These are phyloP conservation scores for Moniliella sp. DNA, from an alignment of 1,284 basidiomycete genomes.

Conservation along the genomic window DNA sequence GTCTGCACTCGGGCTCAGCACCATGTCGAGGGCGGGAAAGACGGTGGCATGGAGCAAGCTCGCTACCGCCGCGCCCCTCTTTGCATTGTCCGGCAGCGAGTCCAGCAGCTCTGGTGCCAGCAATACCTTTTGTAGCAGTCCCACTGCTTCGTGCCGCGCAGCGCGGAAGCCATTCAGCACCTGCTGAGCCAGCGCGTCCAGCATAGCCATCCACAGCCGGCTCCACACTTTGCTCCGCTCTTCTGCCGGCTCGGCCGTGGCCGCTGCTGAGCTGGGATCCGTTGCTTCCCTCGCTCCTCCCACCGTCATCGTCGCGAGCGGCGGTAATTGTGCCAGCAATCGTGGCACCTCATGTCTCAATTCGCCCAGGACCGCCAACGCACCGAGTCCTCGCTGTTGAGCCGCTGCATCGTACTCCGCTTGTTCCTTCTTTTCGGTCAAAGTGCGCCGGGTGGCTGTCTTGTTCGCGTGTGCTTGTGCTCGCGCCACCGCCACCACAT, in stretches of 20 bases:
- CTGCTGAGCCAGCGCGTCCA: slow-evolving; percentile 58
- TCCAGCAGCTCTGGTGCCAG: slow-evolving; percentile 55
- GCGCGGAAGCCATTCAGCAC: slow-evolving; percentile 64
- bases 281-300: too few species aligned
- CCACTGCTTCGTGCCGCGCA: slow-evolving; percentile 61
- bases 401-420: slow-evolving; percentile 20
- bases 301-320: too few species aligned
- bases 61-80: slow-evolving; percentile 41
- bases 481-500: not conserved
- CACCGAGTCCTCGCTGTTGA: slow-evolving; percentile 51
- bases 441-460: slow-evolving; percentile 5
- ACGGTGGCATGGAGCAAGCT: slow-evolving; percentile 71
- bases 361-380: slow-evolving; percentile 50
- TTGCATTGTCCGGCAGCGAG: too few species aligned
- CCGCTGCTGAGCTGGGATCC: too few species aligned
- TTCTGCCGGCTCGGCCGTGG: too few species aligned
- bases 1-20: slow-evolving; percentile 63
- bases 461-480: not conserved
- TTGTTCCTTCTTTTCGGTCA: slow-evolving; percentile 31
- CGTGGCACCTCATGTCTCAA: slow-evolving; percentile 14
- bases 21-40: slow-evolving; percentile 75
- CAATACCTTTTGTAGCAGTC: slow-evolving; percentile 67
- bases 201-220: slow-evolving; percentile 57
- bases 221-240: too few species aligned
- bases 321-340: too few species aligned